Base-by-base conservation (phyloP, 495 filamentous ascomycete genomes). In the Penicillium crystallinum region DNA sequence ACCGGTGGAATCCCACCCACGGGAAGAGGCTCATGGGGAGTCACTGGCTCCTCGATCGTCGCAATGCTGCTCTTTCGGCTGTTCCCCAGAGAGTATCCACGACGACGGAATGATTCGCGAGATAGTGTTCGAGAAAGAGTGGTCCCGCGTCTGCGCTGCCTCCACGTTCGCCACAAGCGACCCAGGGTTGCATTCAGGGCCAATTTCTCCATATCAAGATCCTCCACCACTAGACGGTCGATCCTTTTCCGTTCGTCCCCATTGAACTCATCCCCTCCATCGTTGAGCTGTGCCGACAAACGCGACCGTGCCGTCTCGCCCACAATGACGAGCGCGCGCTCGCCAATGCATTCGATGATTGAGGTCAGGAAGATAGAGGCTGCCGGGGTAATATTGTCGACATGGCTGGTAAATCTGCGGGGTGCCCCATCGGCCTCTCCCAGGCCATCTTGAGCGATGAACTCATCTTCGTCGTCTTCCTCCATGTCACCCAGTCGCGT, bases 401-500 rank as follows among this genome's bases (percentile, higher is more conserved):
- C 61, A 65, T 78, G 71, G 52, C 74, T 72, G 6, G 77, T 72
- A 36, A 83, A 78, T 39, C 84, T 79, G 33, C 77, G 77, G 27
- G 77, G 73, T 25, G 60, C 65, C 18, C 68, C 68, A 58, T 73
- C 52, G 56, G 73, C 52, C 33, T 81, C 77, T 10, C 81, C 76
- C 5, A 88, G 75, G 36, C 84, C 78, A 30, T 91, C 87, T 57
- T 86, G 78, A 40, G 85, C 77, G 58, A 90, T 87, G 57, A 84
- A 89, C 55, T 82, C 83, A 62, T 96, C 90, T 65, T 98, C 93
- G 46, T 97, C 95, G 58, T 97, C 90, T 70, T 96, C 91, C 67
- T 99, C 95, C 80, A 99, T 83, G 60, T 99, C 93, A 21, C 95
- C 95, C 12, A 99, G 73, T 10, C 91, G 90, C 6, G 90, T 97